Evolutionary conservation across 139 green algal genomes (phyloP), one percentile per base, ranked within the genome.

Genomic region (Chlamydomonas sp.): DNA sequence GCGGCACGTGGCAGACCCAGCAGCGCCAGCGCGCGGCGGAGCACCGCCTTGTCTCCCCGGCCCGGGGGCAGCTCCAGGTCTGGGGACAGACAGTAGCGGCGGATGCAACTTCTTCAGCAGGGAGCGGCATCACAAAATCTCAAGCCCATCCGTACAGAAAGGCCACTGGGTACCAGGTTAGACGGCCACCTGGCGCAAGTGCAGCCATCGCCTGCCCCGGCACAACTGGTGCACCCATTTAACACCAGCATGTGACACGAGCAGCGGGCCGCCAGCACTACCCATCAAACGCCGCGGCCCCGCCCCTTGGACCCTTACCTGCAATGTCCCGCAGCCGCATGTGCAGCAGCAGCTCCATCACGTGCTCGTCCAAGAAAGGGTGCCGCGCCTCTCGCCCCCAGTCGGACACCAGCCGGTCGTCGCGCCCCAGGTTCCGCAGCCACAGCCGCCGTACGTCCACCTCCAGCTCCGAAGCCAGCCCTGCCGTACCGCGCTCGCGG

Each of bases 341-440:
- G 7, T 63, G 63, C 73, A 97, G 90, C 20, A 97, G 60, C 14
- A 89, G 59, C 1, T n/a, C 58, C 77, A 98, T 91, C 64, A 99
- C 79, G 0, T 67, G 71, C 83, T 99, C 97, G 76, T 99, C 97
- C 80, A 99, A 78, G 83, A 99, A 99, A 1, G 97, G 97, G 87
- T 97, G 95, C 66, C 97, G 85, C 17, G 91, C 95, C 91, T 99
- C 96, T 58, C 94, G 88, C 5, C 95, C 95, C 20, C 93, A 92
- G 90, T 99, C 96, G 9, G 96, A 90, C 5, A 99, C 88, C 60
- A 98, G 83, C 73, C 97, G 89, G 92, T 99, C 97, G 78, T 99
- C 97, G 1, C 97, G 85, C 0, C 97, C 97, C n/a, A 98, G 89
- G 88, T 99, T 99, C 16, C 97, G 91, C 77, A 93, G 72, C 97